Conservation (phyloP, 805 yeast genomes). For the Kuraishia floccosa region DNA sequence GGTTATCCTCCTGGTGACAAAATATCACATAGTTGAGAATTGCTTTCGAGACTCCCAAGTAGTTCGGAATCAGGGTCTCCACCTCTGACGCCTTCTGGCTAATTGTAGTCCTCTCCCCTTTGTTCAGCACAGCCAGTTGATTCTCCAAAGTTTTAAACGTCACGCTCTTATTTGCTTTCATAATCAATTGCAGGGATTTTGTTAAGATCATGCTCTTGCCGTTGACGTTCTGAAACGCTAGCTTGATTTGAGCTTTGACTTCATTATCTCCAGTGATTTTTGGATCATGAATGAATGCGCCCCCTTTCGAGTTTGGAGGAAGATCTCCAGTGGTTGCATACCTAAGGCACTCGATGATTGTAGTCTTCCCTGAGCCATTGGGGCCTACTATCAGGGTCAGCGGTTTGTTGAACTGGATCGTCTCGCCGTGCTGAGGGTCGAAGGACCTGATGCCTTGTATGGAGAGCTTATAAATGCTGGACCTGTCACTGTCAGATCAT, state of each 20-base stretch:
- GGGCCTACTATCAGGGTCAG: conserved; percentile 90
- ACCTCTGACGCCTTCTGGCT: conserved; percentile 78
- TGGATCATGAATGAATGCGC: conserved; percentile 94
- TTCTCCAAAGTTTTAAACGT: conserved; percentile 91
- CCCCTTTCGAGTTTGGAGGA: conserved; percentile 94
- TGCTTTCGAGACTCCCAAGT: conserved; percentile 81
- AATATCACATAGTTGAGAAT: conserved; percentile 86
- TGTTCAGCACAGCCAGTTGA: conserved; percentile 55
- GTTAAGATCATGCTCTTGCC: conserved; percentile 78
- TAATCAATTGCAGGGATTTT: conserved; percentile 65
- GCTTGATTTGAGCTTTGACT: conserved; percentile 82
- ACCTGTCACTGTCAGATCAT: no score
- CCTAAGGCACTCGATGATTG: conserved; percentile 86
- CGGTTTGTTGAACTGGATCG: conserved; percentile 83
- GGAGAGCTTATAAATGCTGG: conserved; percentile 44
- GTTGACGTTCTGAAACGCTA: conserved; percentile 68
- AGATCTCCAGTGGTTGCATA: conserved; percentile 93
- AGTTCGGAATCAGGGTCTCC: conserved; percentile 69
- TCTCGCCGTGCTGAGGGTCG: conserved; percentile 73
- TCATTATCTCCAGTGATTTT: conserved; percentile 62
- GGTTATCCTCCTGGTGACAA: conserved; percentile 94
- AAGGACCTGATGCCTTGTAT: conserved; percentile 89
- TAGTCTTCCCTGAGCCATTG: conserved; percentile 95
- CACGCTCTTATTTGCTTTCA: conserved; percentile 41
- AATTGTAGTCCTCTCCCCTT: conserved; percentile 62